Percentiles rank a stretch among this genome's conserved stretches.
phyloP scores from a whole-genome alignment of 306 rosid genomes.

The Albizia julibrissin region DNA sequence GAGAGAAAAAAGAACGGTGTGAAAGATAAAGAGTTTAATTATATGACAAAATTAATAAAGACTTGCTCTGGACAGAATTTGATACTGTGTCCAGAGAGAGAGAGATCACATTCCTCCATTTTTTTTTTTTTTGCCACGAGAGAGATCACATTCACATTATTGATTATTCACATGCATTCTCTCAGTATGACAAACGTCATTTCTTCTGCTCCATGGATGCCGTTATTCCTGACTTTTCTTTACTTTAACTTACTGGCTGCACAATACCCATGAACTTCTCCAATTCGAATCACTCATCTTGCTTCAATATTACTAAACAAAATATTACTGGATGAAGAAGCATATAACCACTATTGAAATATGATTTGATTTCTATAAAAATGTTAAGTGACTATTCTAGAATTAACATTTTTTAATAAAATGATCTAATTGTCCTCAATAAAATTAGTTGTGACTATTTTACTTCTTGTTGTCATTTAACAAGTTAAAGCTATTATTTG shows the following conservation, averaged over 20 bases:
- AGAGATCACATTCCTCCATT: too few relatives aligned
- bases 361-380: too few relatives aligned
- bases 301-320: too few relatives aligned
- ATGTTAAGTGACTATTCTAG: too few relatives aligned
- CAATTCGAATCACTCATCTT: neutral
- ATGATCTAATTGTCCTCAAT: too few relatives aligned
- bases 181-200: slow-evolving; percentile 37
- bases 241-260: neutral
- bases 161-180: slow-evolving; percentile 5
- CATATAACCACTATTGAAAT: too few relatives aligned
- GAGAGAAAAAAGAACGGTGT: neutral
- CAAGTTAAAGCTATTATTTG: too few relatives aligned
- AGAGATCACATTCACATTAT: slow-evolving; percentile 1
- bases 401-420: too few relatives aligned
- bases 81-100: slow-evolving; percentile 51
- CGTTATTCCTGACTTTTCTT: slow-evolving; percentile 34
- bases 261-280: neutral
- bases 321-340: too few relatives aligned
- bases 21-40: neutral
- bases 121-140: too few relatives aligned
- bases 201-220: slow-evolving; percentile 32
- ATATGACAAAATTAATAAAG: slow-evolving; percentile 26
- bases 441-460: too few relatives aligned
- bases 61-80: slow-evolving; percentile 46
- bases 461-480: too few relatives aligned